Evolutionary conservation across 2,329 filamentous ascomycete genomes (phyloP), one percentile per base, ranked within the genome.

Genomic region (Ophiobolus disseminans): DNA sequence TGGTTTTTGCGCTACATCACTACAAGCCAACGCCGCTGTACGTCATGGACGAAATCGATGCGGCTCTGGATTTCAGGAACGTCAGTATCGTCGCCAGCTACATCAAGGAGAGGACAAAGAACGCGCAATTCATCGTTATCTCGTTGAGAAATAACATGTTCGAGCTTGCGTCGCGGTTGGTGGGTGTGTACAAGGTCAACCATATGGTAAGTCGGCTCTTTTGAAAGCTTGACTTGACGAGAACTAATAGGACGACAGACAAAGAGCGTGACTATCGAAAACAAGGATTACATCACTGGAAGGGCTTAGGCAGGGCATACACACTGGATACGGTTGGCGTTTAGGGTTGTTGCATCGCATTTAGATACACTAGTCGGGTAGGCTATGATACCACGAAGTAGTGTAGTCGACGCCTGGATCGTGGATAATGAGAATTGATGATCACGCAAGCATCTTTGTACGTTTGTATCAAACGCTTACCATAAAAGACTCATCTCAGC

Each of bases 1-100:
- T 99, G 48, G 94, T 99, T n/a, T 99, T 99, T 79, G 94, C 94
- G 22, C 76, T 99, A 65, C 94, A 99, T 75, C 93, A 97, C 71
- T 99, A 97, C 75, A 96, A 96, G 78, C 94, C 94, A 8, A 99
- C 94, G 53, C 94, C 94, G 43, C 76, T 99, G 55, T 99, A 99
- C 73, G 94, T 99, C 65, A 99, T 99, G 94, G 94, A 99, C 76
- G 94, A 99, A 78, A 99, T 99, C 73, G 94, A 99, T 75, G 94
- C 94, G 17, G 94, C 94, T 22, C 76, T 99, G 77, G 94, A 99
- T 78, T 99, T 99, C 81, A 82, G 92, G 76, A 99, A 99, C 72
- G 94, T 97, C 31, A 96, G 91, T 1, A 99, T 99, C 68, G 94
- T 99, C 36, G 94, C 94, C 49, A 94, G 91, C 65, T 99, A 99